These are phyloP conservation scores for Wallacemonas rigidus DNA, from an alignment of 208 protist species.

Conservation along the genomic window DNA sequence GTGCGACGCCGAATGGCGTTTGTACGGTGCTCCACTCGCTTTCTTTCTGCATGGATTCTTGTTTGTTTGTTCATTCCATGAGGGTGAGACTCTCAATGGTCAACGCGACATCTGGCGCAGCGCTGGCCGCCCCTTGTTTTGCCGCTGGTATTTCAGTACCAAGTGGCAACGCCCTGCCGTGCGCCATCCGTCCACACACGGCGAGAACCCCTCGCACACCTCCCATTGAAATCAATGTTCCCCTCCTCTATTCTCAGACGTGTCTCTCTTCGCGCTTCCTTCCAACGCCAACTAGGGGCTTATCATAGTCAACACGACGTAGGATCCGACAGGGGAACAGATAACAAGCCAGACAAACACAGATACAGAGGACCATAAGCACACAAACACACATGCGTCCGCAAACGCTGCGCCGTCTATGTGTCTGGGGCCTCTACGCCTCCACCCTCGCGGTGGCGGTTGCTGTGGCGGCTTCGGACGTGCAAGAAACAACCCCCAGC, in stretches of 20 bases:
- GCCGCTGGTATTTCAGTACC: no score
- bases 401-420: neutral
- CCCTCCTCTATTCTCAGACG: neutral
- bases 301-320: neutral
- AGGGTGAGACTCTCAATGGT: no score
- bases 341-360: conserved; percentile 6
- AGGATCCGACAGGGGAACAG: neutral
- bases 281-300: neutral
- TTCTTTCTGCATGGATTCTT: no score
- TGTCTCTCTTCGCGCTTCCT: neutral
- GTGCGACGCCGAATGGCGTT: no score
- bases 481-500: neutral
- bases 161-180: no score
- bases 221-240: neutral
- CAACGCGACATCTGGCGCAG: no score
- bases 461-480: neutral
- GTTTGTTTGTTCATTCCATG: no score
- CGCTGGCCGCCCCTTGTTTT: no score
- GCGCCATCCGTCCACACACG: no score
- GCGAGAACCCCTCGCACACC: no score
- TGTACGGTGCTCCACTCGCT: no score
- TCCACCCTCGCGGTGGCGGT: neutral
- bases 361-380: conserved; percentile 2
- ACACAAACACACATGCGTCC: neutral
- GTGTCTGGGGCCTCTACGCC: neutral